These are phyloP conservation scores for Trypanosoma boissoni DNA, from an alignment of 208 protist species.

Conservation along the genomic window DNA sequence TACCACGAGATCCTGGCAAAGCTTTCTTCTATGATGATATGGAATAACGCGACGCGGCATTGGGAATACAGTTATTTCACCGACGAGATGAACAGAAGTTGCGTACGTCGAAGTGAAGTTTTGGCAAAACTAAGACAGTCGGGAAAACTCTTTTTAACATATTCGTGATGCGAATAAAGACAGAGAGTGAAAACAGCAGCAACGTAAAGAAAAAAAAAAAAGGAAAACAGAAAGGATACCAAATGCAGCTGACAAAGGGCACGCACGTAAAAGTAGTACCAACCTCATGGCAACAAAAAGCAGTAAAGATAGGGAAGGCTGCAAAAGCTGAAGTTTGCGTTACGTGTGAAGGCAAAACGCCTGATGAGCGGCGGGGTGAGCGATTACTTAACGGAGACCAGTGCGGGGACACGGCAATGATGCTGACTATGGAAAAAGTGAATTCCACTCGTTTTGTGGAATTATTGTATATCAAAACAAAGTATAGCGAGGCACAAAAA, in stretches of 20 bases:
- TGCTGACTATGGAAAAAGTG: too few relatives aligned
- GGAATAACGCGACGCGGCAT: constrained; percentile 52
- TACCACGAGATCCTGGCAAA: constrained; percentile 79
- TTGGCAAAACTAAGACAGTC: constrained; percentile 43
- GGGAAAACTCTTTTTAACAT: constrained; percentile 61
- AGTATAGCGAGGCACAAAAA: too few relatives aligned
- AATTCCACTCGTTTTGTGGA: constrained; percentile 10
- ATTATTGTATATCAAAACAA: too few relatives aligned
- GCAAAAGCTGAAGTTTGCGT: too few relatives aligned
- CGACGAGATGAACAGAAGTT: constrained; percentile 47
- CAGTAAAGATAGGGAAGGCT: too few relatives aligned
- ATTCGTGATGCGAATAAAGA: constrained; percentile 2
- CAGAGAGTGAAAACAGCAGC: constrained; percentile 6
- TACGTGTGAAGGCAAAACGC: too few relatives aligned
- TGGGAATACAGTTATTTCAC: constrained; percentile 72
- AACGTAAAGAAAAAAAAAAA: constrained; percentile 10
- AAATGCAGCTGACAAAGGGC: too few relatives aligned
- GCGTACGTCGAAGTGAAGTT: constrained; percentile 39
- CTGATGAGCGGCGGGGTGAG: too few relatives aligned
- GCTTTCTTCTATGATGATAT: constrained; percentile 88
- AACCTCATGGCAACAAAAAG: too few relatives aligned
- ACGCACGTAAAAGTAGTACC: too few relatives aligned
- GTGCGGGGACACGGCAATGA: too few relatives aligned
- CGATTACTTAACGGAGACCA: too few relatives aligned
- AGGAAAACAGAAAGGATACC: constrained; percentile 22